Conservation (phyloP, 2,329 filamentous ascomycete genomes). For the Geosmithia putterillii region DNA sequence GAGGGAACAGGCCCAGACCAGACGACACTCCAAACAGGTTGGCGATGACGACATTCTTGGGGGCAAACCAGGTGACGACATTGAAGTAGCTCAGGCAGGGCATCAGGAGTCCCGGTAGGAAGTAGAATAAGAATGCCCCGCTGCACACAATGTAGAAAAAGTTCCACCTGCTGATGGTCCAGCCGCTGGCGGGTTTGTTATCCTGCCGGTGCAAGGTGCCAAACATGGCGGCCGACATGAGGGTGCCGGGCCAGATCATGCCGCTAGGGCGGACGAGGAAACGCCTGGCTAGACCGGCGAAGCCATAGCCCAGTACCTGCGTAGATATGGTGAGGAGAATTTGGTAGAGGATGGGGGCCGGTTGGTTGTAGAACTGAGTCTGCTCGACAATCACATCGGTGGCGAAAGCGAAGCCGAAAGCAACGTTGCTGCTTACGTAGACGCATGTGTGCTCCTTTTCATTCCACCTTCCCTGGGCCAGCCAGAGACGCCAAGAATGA, state of each 20-base stretch:
- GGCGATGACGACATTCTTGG: conserved; percentile 72
- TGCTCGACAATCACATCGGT: conserved; percentile 87
- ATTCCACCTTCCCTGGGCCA: conserved; percentile 73
- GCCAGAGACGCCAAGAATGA: conserved; percentile 52
- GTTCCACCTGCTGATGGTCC: conserved; percentile 70
- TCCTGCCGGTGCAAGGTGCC: conserved; percentile 74
- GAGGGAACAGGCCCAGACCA: conserved; percentile 68
- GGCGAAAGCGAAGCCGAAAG: conserved; percentile 80
- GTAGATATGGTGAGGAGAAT: conserved; percentile 74
- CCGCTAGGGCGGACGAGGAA: conserved; percentile 76
- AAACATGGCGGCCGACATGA: conserved; percentile 86
- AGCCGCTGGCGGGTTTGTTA: conserved; percentile 70
- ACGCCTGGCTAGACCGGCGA: conserved; percentile 68
- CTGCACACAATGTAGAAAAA: conserved; percentile 71
- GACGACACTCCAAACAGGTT: conserved; percentile 82
- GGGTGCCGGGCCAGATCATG: conserved; percentile 84
- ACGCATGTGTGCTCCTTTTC: conserved; percentile 83
- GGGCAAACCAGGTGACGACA: conserved; percentile 79
- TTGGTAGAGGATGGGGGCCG: conserved; percentile 65
- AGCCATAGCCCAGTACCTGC: conserved; percentile 76
- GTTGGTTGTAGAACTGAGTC: conserved; percentile 77
- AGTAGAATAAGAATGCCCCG: conserved; percentile 68
- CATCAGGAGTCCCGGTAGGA: conserved; percentile 70
- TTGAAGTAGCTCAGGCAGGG: conserved; percentile 83
- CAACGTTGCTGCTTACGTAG: conserved; percentile 82